Evolutionary conservation across 176 grass and related monocot genomes (phyloP).

Genomic region (Dactylis glomerata): DNA sequence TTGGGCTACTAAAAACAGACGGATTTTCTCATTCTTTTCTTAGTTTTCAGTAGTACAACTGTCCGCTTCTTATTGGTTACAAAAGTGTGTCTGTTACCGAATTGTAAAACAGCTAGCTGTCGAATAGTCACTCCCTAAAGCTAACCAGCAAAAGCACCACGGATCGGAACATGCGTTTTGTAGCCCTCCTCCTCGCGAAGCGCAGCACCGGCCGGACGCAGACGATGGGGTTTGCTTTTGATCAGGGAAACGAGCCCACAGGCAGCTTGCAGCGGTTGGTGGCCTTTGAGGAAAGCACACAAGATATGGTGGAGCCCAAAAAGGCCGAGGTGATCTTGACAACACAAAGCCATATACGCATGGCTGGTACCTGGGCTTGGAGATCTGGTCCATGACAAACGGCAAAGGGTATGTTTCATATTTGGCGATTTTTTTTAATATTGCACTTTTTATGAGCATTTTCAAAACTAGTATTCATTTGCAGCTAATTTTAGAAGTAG

Average conservation of each 20-base stretch:
- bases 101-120: no score
- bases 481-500: no score
- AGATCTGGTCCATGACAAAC: constrained; percentile 19
- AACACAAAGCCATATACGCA: constrained; percentile 18
- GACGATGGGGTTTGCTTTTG: constrained; percentile 10
- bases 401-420: no score
- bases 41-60: no score
- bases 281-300: background rate
- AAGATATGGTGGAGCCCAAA: constrained; percentile 1
- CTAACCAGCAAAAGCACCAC: constrained; percentile 34
- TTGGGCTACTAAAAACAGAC: no score
- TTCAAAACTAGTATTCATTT: no score
- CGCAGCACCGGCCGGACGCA: constrained; percentile 19
- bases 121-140: no score
- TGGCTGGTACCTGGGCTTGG: background rate
- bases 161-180: constrained; percentile 34
- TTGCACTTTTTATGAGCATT: no score
- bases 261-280: background rate
- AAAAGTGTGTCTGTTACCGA: no score
- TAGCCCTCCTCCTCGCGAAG: constrained; percentile 42
- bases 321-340: constrained; percentile 23
- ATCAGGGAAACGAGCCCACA: constrained; percentile 7
- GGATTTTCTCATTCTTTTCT: no score
- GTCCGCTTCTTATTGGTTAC: no score
- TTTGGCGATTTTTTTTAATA: no score